Conservation (phyloP, 768 basidiomycete species). For the Hygrocybe coccinea region DNA sequence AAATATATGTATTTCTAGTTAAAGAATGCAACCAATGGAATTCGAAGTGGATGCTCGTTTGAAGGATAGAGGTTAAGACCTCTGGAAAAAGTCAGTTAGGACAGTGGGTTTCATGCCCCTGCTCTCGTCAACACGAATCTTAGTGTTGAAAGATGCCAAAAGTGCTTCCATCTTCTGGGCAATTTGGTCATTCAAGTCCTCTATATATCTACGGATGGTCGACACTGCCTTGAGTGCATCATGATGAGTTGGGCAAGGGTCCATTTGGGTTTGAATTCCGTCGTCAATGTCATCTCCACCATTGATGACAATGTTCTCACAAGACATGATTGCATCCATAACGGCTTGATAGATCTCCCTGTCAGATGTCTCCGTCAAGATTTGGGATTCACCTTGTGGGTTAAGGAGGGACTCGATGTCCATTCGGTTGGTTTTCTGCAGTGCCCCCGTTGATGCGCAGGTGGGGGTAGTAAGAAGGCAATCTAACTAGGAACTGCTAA, state of each 20-base stretch:
- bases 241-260: constrained; percentile 14
- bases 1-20: not conserved
- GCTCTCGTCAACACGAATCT: constrained; percentile 14
- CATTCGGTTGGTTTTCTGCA: too few species aligned
- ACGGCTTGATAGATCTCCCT: constrained; percentile 23
- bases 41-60: not conserved
- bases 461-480: too few species aligned
- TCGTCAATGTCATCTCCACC: constrained; percentile 17
- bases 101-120: constrained; percentile 14
- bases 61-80: not conserved
- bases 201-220: constrained; percentile 15
- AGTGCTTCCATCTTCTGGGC: constrained; percentile 19
- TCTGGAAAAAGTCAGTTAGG: constrained; percentile 16
- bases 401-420: too few species aligned
- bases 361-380: constrained; percentile 9
- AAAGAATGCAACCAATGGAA: not conserved
- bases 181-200: constrained; percentile 18
- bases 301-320: constrained; percentile 16
- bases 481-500: too few species aligned
- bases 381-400: too few species aligned
- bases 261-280: constrained; percentile 4
- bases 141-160: constrained; percentile 17
- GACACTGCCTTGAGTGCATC: constrained; percentile 19
- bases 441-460: too few species aligned
- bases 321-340: constrained; percentile 16